Percentiles rank a stretch among this genome's conserved stretches.
phyloP scores from a whole-genome alignment of 2,329 filamentous ascomycete genomes.

The Orbilia ellipsospora region DNA sequence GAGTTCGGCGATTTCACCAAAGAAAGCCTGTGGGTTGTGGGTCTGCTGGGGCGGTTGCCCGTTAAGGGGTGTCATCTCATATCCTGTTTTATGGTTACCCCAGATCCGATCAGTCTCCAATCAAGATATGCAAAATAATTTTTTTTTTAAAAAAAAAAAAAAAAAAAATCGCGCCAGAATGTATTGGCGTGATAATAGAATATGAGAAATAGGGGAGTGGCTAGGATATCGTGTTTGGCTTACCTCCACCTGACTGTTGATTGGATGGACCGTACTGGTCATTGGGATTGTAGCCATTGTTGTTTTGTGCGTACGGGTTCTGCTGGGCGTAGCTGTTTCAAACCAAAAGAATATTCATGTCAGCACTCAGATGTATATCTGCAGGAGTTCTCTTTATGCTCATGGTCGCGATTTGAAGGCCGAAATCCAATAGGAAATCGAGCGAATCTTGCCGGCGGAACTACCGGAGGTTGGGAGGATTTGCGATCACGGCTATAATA shows the following conservation, averaged over 20 bases:
- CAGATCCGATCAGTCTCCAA: neutral
- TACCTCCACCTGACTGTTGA: conserved; percentile 41
- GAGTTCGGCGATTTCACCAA: conserved; percentile 54
- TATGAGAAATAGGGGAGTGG: neutral
- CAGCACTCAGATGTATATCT: neutral
- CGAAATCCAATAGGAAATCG: conserved; percentile 1
- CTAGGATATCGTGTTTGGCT: neutral
- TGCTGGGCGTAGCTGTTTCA: conserved; percentile 37
- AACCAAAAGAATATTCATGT: neutral
- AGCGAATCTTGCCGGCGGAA: neutral
- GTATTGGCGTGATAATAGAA: neutral
- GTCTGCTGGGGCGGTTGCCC: conserved; percentile 33
- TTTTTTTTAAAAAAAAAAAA: neutral
- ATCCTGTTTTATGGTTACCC: conserved; percentile 41
- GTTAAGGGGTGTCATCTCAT: conserved; percentile 45
- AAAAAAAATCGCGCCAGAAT: neutral
- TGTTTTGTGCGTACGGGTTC: conserved; percentile 56
- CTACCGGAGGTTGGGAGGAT: neutral
- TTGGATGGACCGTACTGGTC: conserved; percentile 51
- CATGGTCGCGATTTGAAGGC: neutral
- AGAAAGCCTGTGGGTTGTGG: conserved; percentile 55
- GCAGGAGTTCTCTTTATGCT: neutral
- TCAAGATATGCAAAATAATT: conserved; percentile 8
- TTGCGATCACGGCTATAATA: conserved; percentile 1
- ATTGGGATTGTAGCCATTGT: conserved; percentile 52